Base-by-base conservation (phyloP, 192 early-diverging fungal genomes). In the Obelidium mucronatum region DNA sequence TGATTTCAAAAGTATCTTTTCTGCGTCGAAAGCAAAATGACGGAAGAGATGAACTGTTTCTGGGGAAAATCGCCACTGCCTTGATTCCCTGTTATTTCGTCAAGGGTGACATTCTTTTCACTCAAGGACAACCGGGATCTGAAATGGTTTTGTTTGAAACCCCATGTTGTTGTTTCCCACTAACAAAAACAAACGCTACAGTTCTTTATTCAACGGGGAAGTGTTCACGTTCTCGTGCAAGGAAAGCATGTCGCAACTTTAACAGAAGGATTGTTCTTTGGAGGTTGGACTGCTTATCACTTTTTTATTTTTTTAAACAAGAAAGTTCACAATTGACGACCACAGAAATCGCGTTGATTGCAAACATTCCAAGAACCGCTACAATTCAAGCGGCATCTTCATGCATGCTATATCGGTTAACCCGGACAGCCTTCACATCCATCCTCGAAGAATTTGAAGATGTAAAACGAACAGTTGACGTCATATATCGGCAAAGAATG, bases 121-220 rank as follows among this genome's bases (percentile, higher is more conserved):
- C 31, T 11, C 77, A 78, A 60, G 77, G 77, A 31, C 74, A 77
- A 71, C 73, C 58, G 0, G 31, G 51, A 0, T 8, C 8, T 5
- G 76, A 80, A 22, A 87, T 87, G 86, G 71, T 73, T 69, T 86
- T n/a, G n/a, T n/a, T n/a, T n/a, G n/a, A n/a, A n/a, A n/a, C n/a
- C n/a, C n/a, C n/a, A n/a, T n/a, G n/a, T 86, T 69, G 81, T 86
- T 35, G 42, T 82, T 3, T 51, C 40, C n/a, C n/a, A n/a, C n/a
- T n/a, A n/a, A n/a, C n/a, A n/a, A n/a, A n/a, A n/a, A n/a, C n/a
- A n/a, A n/a, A n/a, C n/a, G n/a, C n/a, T n/a, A n/a, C n/a, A 68
- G 79, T 80, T 78, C 78, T 80, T 80, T 81, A 81, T 80, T 40
- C 30, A 75, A 17, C 30, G 15, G 30, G 86, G 86, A 39, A 53